Percentiles rank a stretch among this genome's conserved stretches.
phyloP scores from a whole-genome alignment of 2,329 filamentous ascomycete species.

The Arthrobotrys sphaeroides region DNA sequence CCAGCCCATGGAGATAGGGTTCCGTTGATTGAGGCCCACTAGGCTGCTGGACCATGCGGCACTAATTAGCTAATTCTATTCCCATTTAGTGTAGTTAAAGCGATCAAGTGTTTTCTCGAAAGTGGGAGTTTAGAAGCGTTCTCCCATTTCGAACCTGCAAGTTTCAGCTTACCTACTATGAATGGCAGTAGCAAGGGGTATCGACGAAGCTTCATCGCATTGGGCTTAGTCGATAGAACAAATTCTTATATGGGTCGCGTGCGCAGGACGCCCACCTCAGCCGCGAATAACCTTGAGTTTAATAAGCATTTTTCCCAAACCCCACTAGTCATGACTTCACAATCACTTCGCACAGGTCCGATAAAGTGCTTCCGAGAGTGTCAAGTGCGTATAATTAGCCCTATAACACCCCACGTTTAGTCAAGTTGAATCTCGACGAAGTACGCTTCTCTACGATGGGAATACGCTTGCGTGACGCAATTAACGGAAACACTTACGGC shows the following conservation, averaged over 20 bases:
- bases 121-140: slow-evolving; percentile 17
- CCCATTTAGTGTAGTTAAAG: slow-evolving; percentile 20
- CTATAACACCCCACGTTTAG: slow-evolving; percentile 22
- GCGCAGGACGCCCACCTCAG: slow-evolving; percentile 5
- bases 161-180: slow-evolving; percentile 17
- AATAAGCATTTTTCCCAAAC: slow-evolving; percentile 12
- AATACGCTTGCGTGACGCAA: slow-evolving; percentile 4
- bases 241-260: slow-evolving; percentile 28
- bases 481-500: background rate
- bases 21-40: background rate
- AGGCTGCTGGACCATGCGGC: slow-evolving; percentile 24
- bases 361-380: slow-evolving; percentile 1
- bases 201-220: slow-evolving; percentile 27
- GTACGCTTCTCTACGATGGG: slow-evolving; percentile 1
- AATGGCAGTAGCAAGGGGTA: slow-evolving; percentile 10
- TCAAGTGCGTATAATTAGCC: slow-evolving; percentile 4
- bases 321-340: slow-evolving; percentile 12
- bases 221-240: slow-evolving; percentile 6
- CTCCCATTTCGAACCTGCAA: slow-evolving; percentile 11
- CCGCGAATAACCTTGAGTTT: slow-evolving; percentile 47
- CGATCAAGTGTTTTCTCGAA: slow-evolving; percentile 10
- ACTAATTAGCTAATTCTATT: slow-evolving; percentile 47
- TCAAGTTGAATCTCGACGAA: slow-evolving; percentile 8
- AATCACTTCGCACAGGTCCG: slow-evolving; percentile 24
- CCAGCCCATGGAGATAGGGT: background rate